phyloP scores from a whole-genome alignment of 345 rosid genomes.

The Citrus unshiu region DNA sequence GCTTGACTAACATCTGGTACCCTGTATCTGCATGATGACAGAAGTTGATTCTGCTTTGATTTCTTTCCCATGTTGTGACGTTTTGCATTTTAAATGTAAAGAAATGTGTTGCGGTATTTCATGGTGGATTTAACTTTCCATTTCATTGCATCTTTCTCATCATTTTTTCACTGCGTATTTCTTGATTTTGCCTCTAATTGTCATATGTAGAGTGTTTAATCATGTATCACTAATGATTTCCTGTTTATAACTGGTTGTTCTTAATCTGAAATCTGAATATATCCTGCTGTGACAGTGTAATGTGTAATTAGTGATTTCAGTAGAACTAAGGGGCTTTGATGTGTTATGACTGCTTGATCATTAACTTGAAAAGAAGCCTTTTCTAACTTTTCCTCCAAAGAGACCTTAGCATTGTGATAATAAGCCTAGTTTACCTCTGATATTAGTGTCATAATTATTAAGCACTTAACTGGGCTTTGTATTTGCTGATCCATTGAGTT shows the following conservation, averaged over 20 bases:
- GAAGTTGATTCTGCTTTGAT: background rate
- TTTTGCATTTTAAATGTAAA: background rate
- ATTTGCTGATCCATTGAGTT: conserved; percentile 68
- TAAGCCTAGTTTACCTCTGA: background rate
- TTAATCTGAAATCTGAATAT: background rate
- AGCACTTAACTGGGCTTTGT: conserved; percentile 25
- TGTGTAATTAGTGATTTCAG: background rate
- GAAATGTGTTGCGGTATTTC: background rate
- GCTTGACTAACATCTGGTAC: background rate
- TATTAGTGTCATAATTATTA: background rate
- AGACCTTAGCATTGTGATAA: background rate
- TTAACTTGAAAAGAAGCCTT: background rate
- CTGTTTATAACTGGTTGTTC: background rate
- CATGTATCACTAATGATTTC: background rate
- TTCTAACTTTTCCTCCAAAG: background rate
- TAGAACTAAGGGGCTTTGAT: background rate
- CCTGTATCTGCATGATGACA: background rate
- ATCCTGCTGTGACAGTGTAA: background rate
- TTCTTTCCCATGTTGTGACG: background rate
- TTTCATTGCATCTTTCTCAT: background rate
- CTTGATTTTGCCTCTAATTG: background rate
- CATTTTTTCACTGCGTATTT: background rate
- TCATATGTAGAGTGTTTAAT: background rate
- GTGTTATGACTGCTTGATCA: background rate
- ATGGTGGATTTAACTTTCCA: background rate